Percentiles rank a stretch among this genome's conserved stretches.
phyloP scores from a whole-genome alignment of 73 alveolate genomes.

The Paramecium sexaurelia region DNA sequence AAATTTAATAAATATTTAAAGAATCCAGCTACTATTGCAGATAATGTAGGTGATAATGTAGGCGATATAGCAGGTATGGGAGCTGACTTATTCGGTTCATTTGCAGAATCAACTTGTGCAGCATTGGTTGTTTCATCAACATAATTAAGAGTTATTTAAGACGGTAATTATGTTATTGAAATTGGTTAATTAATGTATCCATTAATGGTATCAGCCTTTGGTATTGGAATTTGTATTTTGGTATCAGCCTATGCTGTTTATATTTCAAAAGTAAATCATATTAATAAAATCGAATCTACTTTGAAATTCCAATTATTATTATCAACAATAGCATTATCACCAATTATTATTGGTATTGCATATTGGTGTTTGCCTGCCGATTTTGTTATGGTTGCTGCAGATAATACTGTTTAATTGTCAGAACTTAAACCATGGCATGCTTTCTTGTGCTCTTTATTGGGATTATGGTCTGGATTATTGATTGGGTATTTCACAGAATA shows the following conservation, averaged over 20 bases:
- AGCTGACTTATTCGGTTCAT: constrained; percentile 93
- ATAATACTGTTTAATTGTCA: not conserved
- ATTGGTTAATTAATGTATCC: constrained; percentile 80
- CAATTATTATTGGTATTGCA: constrained; percentile 65
- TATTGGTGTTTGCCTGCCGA: constrained; percentile 70
- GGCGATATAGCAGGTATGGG: constrained; percentile 96
- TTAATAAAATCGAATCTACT: constrained; percentile 69
- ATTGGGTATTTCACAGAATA: constrained; percentile 89
- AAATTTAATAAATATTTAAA: not conserved
- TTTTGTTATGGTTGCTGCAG: constrained; percentile 66
- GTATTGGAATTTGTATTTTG: constrained; percentile 70
- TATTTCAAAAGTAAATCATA: constrained; percentile 68
- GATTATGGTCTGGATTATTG: constrained; percentile 89
- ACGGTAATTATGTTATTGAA: not conserved
- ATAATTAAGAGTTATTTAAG: constrained; percentile 55
- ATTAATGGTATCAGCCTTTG: constrained; percentile 77
- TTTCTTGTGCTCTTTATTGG: constrained; percentile 77
- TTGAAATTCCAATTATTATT: constrained; percentile 67
- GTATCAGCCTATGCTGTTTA: constrained; percentile 66
- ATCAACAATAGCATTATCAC: constrained; percentile 72
- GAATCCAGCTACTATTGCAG: constrained; percentile 93
- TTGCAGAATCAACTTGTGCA: constrained; percentile 96
- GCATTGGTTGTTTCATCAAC: constrained; percentile 90
- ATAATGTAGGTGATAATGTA: constrained; percentile 89
- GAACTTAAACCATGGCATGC: constrained; percentile 50